These are phyloP conservation scores for Stenocarpella maydis DNA, from an alignment of 2,329 filamentous ascomycete species.

Conservation along the genomic window DNA sequence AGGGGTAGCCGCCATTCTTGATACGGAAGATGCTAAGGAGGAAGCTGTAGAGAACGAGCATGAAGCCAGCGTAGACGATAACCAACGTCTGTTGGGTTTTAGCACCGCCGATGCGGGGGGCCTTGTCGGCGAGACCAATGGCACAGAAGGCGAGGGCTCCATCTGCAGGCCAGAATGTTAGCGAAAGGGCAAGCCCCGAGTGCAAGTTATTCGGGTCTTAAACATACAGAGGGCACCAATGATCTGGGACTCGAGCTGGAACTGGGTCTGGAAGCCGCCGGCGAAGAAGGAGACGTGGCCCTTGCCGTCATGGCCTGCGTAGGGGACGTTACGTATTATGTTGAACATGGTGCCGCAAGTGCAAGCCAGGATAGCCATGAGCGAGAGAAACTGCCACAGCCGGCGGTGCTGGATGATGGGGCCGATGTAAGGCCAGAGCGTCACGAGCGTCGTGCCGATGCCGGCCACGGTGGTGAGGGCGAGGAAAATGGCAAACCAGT, in stretches of 20 bases:
- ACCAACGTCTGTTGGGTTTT: conserved; percentile 83
- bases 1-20: conserved; percentile 96
- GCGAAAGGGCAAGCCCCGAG: conserved; percentile 15
- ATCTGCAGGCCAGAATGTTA: conserved; percentile 44
- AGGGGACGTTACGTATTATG: conserved; percentile 94
- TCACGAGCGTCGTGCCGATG: conserved; percentile 70
- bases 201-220: neutral
- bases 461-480: conserved; percentile 75
- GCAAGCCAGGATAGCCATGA: conserved; percentile 91
- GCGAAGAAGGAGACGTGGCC: conserved; percentile 93
- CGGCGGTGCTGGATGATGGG: conserved; percentile 90
- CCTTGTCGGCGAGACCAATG: conserved; percentile 91
- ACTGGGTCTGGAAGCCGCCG: conserved; percentile 90
- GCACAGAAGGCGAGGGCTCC: conserved; percentile 87
- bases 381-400: conserved; percentile 88
- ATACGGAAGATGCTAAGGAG: conserved; percentile 90
- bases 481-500: conserved; percentile 80
- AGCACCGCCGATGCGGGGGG: conserved; percentile 83
- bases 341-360: conserved; percentile 99
- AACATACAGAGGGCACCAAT: conserved; percentile 86
- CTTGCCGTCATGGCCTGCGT: conserved; percentile 83
- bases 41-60: conserved; percentile 91
- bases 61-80: conserved; percentile 77
- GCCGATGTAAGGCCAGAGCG: conserved; percentile 79
- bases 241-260: conserved; percentile 94